These are phyloP conservation scores for Kodamaea sagamina DNA, from an alignment of 805 yeast genomes.

Conservation along the genomic window DNA sequence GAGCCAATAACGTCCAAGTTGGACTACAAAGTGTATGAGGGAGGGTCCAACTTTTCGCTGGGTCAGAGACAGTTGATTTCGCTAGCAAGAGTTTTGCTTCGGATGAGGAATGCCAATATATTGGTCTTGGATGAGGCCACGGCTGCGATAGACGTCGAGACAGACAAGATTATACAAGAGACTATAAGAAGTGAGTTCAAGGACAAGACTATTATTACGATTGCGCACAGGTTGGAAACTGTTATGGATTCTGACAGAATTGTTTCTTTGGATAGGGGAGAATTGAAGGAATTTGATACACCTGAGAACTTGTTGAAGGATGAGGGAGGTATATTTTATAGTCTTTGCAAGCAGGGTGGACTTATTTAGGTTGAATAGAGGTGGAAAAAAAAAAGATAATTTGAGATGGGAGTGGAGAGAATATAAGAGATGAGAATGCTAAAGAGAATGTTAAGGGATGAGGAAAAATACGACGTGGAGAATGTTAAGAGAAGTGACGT, in stretches of 20 bases:
- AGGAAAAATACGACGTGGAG: too few relatives aligned
- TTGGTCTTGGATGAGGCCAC: slow-evolving; percentile 33
- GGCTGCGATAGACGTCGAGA: slow-evolving; percentile 88
- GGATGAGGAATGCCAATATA: slow-evolving; percentile 25
- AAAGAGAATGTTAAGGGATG: too few relatives aligned
- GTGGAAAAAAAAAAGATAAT: not conserved
- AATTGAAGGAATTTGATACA: slow-evolving; percentile 72
- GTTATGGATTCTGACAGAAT: slow-evolving; percentile 83
- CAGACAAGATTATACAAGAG: slow-evolving; percentile 77
- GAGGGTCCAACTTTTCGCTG: slow-evolving; percentile 80
- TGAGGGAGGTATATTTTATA: slow-evolving; percentile 49
- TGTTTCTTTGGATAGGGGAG: slow-evolving; percentile 71
- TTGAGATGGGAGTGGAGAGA: too few relatives aligned
- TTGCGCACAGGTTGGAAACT: slow-evolving; percentile 88
- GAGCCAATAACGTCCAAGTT: slow-evolving; percentile 18
- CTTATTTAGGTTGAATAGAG: slow-evolving; percentile 15
- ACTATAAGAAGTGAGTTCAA: slow-evolving; percentile 74
- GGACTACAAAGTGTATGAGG: slow-evolving; percentile 51
- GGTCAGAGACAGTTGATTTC: slow-evolving; percentile 90
- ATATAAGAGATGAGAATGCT: not conserved
- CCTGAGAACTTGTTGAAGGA: slow-evolving; percentile 54
- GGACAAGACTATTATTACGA: slow-evolving; percentile 80
- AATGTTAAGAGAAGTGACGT: not conserved
- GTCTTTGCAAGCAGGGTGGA: slow-evolving; percentile 50
- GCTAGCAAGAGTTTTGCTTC: slow-evolving; percentile 77